Conservation (phyloP, 805 yeast species). For the Kockiozyma suomiensis region DNA sequence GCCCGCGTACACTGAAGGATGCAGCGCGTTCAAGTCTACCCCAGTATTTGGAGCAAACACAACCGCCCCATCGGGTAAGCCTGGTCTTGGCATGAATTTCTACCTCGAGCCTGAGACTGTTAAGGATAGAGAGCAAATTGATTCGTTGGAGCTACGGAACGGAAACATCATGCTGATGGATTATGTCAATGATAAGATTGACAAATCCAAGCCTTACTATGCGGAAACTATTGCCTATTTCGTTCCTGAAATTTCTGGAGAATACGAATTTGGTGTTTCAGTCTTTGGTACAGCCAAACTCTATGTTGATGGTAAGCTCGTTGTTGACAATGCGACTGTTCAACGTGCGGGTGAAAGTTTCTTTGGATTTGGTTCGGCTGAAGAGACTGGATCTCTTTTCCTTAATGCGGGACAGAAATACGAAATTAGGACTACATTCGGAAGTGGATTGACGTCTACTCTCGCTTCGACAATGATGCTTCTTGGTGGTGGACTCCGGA, state of each 20-base stretch:
- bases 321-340: slow-evolving; percentile 58
- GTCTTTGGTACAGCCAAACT: slow-evolving; percentile 59
- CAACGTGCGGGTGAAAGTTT: slow-evolving; percentile 56
- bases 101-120: slow-evolving; percentile 2
- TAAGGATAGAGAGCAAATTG: slow-evolving; percentile 2
- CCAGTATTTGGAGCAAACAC: slow-evolving; percentile 13
- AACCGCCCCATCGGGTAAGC: slow-evolving; percentile 11
- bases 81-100: slow-evolving; percentile 5
- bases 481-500: slow-evolving; percentile 14
- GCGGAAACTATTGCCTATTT: slow-evolving; percentile 51
- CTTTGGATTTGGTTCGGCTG: slow-evolving; percentile 59
- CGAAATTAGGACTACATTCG: slow-evolving; percentile 53
- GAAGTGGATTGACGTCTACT: slow-evolving; percentile 50
- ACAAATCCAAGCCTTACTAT: slow-evolving; percentile 42
- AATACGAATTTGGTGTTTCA: slow-evolving; percentile 55
- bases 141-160: background rate
- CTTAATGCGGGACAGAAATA: slow-evolving; percentile 52
- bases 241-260: slow-evolving; percentile 52
- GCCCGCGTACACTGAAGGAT: slow-evolving; percentile 13
- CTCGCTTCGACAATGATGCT: background rate
- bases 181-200: slow-evolving; percentile 9
- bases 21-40: slow-evolving; percentile 7
- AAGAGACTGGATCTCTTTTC: slow-evolving; percentile 47
- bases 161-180: slow-evolving; percentile 17
- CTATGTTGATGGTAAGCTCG: slow-evolving; percentile 54